These are phyloP conservation scores for Helichrysum umbraculigerum DNA, from an alignment of 129 eudicot species.

Conservation along the genomic window DNA sequence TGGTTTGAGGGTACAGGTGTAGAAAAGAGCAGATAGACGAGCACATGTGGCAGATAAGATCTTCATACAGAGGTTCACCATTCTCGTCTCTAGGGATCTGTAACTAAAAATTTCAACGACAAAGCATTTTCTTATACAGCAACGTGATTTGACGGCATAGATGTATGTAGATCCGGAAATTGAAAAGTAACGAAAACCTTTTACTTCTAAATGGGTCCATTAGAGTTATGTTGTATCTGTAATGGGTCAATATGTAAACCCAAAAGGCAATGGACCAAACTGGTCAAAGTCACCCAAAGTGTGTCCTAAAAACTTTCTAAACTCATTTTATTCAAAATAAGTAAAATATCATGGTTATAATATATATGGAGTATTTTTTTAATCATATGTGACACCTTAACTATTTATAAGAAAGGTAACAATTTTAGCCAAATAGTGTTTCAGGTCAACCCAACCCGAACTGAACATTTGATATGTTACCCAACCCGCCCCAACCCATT, in stretches of 20 bases:
- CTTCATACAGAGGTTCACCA: constrained; percentile 87
- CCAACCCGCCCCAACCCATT: neutral
- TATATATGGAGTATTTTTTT: no score
- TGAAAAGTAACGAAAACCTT: no score
- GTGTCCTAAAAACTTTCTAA: neutral
- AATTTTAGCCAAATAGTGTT: neutral
- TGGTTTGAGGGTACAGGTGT: constrained; percentile 57
- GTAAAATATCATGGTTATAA: no score
- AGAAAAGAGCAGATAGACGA: constrained; percentile 63
- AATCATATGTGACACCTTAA: no score
- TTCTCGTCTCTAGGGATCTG: constrained; percentile 89
- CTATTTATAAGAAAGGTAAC: neutral
- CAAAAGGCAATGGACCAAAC: neutral
- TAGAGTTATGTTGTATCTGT: neutral
- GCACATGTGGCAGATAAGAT: constrained; percentile 81
- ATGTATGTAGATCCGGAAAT: neutral
- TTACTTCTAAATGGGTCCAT: neutral
- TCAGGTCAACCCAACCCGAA: neutral
- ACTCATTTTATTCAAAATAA: neutral
- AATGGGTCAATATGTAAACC: neutral
- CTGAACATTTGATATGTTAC: neutral
- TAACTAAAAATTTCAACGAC: constrained; percentile 1
- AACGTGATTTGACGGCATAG: neutral
- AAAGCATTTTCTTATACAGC: constrained; percentile 14
- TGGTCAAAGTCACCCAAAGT: neutral